Conservation (phyloP, 2,329 filamentous ascomycete species). For the Botrytis sinoallii region DNA sequence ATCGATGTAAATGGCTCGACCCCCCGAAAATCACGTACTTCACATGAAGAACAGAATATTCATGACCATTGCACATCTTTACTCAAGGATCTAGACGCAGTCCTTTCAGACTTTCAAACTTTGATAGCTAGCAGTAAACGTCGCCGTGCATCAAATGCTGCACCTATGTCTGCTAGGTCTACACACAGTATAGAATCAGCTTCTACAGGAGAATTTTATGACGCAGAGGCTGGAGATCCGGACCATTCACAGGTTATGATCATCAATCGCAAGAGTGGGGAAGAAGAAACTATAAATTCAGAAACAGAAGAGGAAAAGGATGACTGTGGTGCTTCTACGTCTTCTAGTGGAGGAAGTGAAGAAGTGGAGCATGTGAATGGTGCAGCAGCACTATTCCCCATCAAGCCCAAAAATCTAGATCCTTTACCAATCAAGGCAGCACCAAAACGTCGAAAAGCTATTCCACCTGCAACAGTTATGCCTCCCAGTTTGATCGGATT, state of each 20-base stretch:
- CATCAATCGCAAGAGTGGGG: conserved; percentile 70
- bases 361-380: conserved; percentile 47
- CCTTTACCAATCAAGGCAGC: conserved; percentile 70
- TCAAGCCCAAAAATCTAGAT: conserved; percentile 68
- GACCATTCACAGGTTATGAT: conserved; percentile 65
- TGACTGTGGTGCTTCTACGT: conserved; percentile 54
- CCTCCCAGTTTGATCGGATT: conserved; percentile 93
- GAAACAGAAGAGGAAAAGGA: conserved; percentile 51
- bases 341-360: conserved; percentile 56
- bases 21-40: conserved; percentile 25
- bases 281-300: conserved; percentile 53
- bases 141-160: conserved; percentile 54
- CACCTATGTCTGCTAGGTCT: conserved; percentile 48
- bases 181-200: conserved; percentile 74
- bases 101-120: conserved; percentile 76
- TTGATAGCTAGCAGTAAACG: conserved; percentile 78
- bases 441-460: conserved; percentile 64
- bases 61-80: conserved; percentile 81
- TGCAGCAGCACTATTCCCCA: conserved; percentile 71
- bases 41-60: conserved; percentile 60
- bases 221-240: conserved; percentile 69
- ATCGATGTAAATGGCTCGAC: conserved; percentile 29
- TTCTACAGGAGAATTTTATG: conserved; percentile 88
- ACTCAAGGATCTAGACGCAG: conserved; percentile 79
- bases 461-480: conserved; percentile 70